Evolutionary conservation across 148 eudicot genomes (phyloP), one percentile per base, ranked within the genome.

Genomic region (Cornus controversa): DNA sequence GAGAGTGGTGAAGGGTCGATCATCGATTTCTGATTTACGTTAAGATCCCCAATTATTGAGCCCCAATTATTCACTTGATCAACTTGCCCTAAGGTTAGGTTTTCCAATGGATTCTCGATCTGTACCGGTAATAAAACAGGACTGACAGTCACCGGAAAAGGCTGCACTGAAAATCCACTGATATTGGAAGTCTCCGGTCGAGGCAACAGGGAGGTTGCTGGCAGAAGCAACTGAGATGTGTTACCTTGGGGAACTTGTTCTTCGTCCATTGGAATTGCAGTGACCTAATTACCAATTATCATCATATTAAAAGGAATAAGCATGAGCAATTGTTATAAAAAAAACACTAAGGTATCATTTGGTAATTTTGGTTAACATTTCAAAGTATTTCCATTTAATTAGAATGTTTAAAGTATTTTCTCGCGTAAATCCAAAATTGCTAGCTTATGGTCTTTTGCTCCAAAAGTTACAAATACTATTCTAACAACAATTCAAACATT

Each of bases 1-100:
- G 97, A 92, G 71, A 90, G 45, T 5, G 80, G 75, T 22, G 82
- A 63, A 54, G 83, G 63, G 37, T 89, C 90, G 6, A 23, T 66
- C 8, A 34, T 6, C 14, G 37, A 64, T 26, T 77, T 84, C 45
- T 84, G 72, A 20, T 77, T 88, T 27, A 80, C 27, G 76, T 84
- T 81, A 69, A 80, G 69, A 74, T 86, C 85, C 70, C 66, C 79
- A 71, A 69, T 77, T 69, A 85, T 65, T 67, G n/a, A n/a, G n/a
- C n/a, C n/a, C n/a, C n/a, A n/a, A 53, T 58, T 47, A 68, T 68
- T 64, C 28, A 64, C 27, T 57, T 37, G 72, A 66, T 72, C 83
- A 6, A 36, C 79, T 67, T 74, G 66, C 1, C 74, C 73, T 0
- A 71, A 53, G 27, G 77, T 28, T 27, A 69, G 37, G 53, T 69